phyloP scores from a whole-genome alignment of 2,329 filamentous ascomycete genomes.

The Claviceps sorghi region DNA sequence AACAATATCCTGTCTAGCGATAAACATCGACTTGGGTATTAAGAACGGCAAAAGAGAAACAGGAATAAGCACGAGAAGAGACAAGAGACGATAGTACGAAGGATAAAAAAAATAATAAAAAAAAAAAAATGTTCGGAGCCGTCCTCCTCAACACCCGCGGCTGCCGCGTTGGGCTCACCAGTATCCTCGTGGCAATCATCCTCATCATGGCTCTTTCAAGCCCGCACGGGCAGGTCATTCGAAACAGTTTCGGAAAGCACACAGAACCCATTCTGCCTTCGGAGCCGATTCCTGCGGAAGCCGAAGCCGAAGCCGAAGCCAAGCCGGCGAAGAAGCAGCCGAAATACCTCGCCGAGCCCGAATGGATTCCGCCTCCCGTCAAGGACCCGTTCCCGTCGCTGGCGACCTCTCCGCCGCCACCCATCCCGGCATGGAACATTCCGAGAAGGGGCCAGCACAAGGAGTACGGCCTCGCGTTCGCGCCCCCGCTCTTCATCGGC shows the following conservation, averaged over 20 bases:
- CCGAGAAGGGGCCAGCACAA: conserved; percentile 23
- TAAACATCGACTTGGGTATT: too few relatives aligned
- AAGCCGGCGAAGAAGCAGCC: background rate
- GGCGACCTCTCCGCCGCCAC: conserved; percentile 20
- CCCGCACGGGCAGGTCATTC: background rate
- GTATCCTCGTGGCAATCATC: background rate
- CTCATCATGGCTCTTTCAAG: background rate
- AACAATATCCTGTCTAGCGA: too few relatives aligned
- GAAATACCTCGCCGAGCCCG: conserved; percentile 8
- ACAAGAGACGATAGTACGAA: background rate
- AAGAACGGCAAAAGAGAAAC: too few relatives aligned
- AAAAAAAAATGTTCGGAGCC: background rate
- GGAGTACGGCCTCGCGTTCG: conserved; percentile 21
- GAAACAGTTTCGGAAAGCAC: background rate
- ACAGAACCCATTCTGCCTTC: background rate
- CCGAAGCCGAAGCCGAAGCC: background rate
- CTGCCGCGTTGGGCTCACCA: background rate
- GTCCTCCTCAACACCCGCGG: background rate
- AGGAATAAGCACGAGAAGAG: too few relatives aligned
- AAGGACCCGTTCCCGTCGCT: conserved; percentile 29
- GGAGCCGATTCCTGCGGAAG: background rate
- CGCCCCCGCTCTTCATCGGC: conserved; percentile 41
- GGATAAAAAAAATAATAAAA: background rate
- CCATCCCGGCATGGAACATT: conserved; percentile 30
- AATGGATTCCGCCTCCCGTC: conserved; percentile 22